These are phyloP conservation scores for Trametes hirsuta DNA, from an alignment of 1,284 basidiomycete genomes.

Conservation along the genomic window DNA sequence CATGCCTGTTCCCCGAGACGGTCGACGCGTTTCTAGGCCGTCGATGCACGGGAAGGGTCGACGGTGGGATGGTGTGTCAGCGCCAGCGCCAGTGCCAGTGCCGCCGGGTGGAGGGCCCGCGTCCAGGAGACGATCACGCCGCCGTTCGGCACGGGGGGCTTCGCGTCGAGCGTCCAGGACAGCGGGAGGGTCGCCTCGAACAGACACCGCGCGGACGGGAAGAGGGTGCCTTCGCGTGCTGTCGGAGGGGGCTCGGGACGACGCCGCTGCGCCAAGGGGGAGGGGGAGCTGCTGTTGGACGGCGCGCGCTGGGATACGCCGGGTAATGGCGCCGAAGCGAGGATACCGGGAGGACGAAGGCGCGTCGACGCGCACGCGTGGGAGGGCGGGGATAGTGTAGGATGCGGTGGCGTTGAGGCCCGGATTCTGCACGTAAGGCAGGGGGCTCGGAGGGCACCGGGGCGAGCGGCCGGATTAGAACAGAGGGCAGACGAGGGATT, in stretches of 20 bases:
- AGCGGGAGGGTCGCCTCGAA: neutral
- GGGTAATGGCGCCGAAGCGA: neutral
- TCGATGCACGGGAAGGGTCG: too few species aligned
- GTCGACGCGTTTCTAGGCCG: too few species aligned
- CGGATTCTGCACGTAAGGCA: neutral
- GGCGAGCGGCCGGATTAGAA: slow-evolving; percentile 5
- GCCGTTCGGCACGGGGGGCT: too few species aligned
- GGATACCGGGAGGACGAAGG: neutral
- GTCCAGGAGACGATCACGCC: too few species aligned
- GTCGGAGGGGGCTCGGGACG: neutral
- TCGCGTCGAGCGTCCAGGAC: too few species aligned
- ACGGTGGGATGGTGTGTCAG: too few species aligned
- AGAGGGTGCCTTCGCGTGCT: slow-evolving; percentile 14
- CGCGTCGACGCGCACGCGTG: neutral
- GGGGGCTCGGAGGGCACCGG: neutral
- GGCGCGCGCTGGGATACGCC: neutral
- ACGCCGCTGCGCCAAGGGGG: neutral
- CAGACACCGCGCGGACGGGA: slow-evolving; percentile 7
- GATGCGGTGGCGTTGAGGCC: neutral
- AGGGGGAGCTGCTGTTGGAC: neutral
- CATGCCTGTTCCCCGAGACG: too few species aligned
- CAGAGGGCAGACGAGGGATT: neutral
- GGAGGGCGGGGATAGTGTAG: slow-evolving; percentile 1
- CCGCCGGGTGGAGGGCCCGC: too few species aligned
- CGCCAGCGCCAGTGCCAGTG: too few species aligned